A percentile compares a stretch with the other conserved stretches of the same genome.
Conservation (phyloP, 1,139 yeast species). For the Debaryomyces subglobosus region DNA sequence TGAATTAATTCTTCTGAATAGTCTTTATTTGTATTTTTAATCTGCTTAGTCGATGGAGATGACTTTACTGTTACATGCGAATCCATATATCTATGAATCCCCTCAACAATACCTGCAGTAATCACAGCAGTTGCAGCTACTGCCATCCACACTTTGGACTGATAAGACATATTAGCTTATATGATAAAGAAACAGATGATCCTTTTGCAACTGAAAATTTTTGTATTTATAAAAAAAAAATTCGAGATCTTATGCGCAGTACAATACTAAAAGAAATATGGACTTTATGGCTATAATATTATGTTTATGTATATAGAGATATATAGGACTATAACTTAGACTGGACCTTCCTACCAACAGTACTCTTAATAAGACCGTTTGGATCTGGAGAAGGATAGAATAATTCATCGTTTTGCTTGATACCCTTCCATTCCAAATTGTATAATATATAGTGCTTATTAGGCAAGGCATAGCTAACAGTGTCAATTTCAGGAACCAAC, state of each 20-base stretch:
- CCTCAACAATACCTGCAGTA: conserved; percentile 43
- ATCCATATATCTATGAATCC: conserved; percentile 32
- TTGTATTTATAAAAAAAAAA: conserved; percentile 3
- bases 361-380: conserved; percentile 84
- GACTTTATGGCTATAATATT: neutral
- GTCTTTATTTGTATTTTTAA: conserved; percentile 15
- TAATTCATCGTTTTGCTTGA: conserved; percentile 75
- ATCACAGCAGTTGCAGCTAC: conserved; percentile 45
- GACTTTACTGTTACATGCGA: conserved; percentile 3
- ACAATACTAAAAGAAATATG: neutral
- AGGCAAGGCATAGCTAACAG: conserved; percentile 77
- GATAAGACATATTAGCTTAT: conserved; percentile 6
- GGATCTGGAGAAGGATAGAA: conserved; percentile 93
- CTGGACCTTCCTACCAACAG: conserved; percentile 64
- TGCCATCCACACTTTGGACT: conserved; percentile 30
- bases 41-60: conserved; percentile 5
- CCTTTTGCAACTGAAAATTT: conserved; percentile 10
- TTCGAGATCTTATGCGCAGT: conserved; percentile 5
- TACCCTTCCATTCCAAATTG: conserved; percentile 83
- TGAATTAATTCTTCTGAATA: conserved; percentile 77
- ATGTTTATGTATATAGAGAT: neutral
- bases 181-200: neutral
- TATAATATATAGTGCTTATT: conserved; percentile 87
- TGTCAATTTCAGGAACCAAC: conserved; percentile 55
- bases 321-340: conserved; percentile 27